Evolutionary conservation across 495 filamentous ascomycete species (phyloP).

Genomic region (Parachaetomium inaequale): DNA sequence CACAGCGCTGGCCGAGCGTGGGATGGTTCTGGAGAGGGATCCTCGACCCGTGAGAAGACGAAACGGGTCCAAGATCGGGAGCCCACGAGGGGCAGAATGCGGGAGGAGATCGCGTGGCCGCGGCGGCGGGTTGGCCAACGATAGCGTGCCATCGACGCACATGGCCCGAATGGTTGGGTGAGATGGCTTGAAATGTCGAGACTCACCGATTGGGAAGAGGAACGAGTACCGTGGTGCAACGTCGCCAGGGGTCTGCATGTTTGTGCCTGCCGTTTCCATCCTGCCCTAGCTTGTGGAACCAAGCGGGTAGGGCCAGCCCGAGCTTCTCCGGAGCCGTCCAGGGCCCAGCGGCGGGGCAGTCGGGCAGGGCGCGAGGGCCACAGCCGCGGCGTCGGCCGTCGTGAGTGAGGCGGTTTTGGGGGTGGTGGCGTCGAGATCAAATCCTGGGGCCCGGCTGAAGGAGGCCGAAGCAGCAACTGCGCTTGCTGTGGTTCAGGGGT

Average conservation of each 20-base stretch:
- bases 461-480: neutral
- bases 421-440: neutral
- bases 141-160: slow-evolving; percentile 37
- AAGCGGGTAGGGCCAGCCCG: slow-evolving; percentile 1
- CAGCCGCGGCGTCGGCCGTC: neutral
- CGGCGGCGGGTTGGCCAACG: slow-evolving; percentile 35
- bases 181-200: slow-evolving; percentile 26
- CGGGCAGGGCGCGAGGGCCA: neutral
- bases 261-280: slow-evolving; percentile 28
- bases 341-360: neutral
- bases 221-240: slow-evolving; percentile 39
- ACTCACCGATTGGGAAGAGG: slow-evolving; percentile 52
- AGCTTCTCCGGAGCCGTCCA: slow-evolving; percentile 8
- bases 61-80: slow-evolving; percentile 8
- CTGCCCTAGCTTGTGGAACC: slow-evolving; percentile 18
- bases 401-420: too few species aligned
- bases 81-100: slow-evolving; percentile 24
- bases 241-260: slow-evolving; percentile 46
- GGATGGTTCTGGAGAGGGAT: slow-evolving; percentile 5
- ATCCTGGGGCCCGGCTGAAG: neutral
- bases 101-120: slow-evolving; percentile 27
- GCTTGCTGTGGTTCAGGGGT: neutral
- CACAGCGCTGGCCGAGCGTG: slow-evolving; percentile 13
- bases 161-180: slow-evolving; percentile 47
- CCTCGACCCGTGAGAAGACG: neutral